Evolutionary conservation across 306 rosid genomes (phyloP).

Genomic region (Senna siamea): DNA sequence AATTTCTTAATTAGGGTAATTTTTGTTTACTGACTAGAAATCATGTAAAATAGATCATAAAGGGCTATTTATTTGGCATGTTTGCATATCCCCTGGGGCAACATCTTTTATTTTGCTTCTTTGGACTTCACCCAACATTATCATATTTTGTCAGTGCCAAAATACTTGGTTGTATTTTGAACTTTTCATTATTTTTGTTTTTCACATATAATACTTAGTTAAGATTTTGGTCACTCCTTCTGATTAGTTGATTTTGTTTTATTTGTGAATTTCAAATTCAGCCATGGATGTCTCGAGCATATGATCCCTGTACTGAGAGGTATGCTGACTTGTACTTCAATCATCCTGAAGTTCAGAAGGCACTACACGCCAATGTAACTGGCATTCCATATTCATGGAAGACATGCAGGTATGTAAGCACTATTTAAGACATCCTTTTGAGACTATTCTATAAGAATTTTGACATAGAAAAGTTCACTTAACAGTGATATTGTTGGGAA

Average conservation of each 20-base stretch:
- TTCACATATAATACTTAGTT: neutral
- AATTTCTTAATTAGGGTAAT: neutral
- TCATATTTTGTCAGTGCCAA: neutral
- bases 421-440: slow-evolving; percentile 27
- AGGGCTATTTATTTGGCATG: neutral
- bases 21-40: neutral
- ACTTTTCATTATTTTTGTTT: neutral
- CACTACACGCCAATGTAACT: slow-evolving; percentile 89
- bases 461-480: slow-evolving; percentile 23
- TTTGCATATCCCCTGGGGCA: neutral
- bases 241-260: slow-evolving; percentile 12
- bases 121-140: neutral
- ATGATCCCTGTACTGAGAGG: slow-evolving; percentile 96
- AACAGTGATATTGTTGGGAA: slow-evolving; percentile 76
- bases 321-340: slow-evolving; percentile 77
- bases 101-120: neutral
- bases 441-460: slow-evolving; percentile 12
- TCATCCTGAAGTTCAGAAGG: slow-evolving; percentile 89
- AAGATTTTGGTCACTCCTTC: slow-evolving; percentile 22
- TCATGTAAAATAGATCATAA: neutral
- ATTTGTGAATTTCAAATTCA: slow-evolving; percentile 46
- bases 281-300: slow-evolving; percentile 98
- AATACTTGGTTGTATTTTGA: neutral
- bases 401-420: slow-evolving; percentile 72
- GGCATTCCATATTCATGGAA: slow-evolving; percentile 75